Base-by-base conservation (phyloP, 768 basidiomycete species). In the Neoboletus magnificus region DNA sequence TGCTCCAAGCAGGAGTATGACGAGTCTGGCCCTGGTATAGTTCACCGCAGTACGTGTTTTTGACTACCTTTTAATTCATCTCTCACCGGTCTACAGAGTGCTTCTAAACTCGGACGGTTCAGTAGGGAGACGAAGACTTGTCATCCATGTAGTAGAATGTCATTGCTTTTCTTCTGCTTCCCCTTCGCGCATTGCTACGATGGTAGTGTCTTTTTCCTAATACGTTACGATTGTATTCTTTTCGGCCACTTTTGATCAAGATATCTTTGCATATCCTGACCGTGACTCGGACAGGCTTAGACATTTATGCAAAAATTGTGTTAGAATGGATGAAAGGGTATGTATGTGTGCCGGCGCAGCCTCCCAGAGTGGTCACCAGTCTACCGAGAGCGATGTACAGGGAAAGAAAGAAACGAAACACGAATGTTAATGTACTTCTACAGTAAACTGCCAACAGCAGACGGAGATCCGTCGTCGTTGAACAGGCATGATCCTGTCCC, bases 1-100 rank as follows among this genome's bases (percentile, higher is more conserved):
- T 88, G 88, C 76, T 86, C 87, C 55, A 91, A 91, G 75, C 89
- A 92, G 67, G 93, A 94, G 77, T 94, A 93, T 75, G 92, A 93
- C 71, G 92, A 91, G 72, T 82, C 80, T 53, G 87, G 88, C 44
- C 87, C 88, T 59, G 84, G 81, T 54, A 89, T 90, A 58, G 86
- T 89, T 62, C 88, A 89, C 66, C 87, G 87, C 79, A 88, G 83
- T 84, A 70, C 58, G 81, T 80, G 22, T 48, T 20, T 27, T 50
- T 43, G n/a, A 3, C 9, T 30, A 20, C 10, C 4, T n/a, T 3
- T 0, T 11, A 11, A 29, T 43, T 9, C 29, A 12, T 25, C 18
- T 55, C 52, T 55, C 41, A 56, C 23, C n/a, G 5, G 0, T 44
- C 23, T 32, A 29, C 57, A 66, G 65, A 61, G 54, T 73, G 55